Evolutionary conservation across 2,329 filamentous ascomycete genomes (phyloP).

Genomic region (Penicillium vulpinum): DNA sequence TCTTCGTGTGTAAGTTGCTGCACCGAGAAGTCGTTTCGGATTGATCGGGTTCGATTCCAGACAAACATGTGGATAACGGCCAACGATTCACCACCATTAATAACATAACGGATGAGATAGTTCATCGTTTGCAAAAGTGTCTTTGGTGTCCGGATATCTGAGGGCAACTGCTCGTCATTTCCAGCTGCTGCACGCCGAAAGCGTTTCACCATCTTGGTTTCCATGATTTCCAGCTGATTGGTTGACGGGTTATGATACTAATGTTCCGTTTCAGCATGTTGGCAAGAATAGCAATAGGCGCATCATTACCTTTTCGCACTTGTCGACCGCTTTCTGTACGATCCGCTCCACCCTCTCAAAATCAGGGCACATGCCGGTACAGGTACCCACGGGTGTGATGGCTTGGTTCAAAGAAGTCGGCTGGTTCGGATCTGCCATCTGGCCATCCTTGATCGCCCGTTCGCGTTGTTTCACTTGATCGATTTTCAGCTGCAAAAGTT

Average conservation of each 20-base stretch:
- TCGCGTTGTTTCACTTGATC: constrained; percentile 52
- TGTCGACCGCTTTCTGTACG: constrained; percentile 62
- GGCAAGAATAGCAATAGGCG: neutral
- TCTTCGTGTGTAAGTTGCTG: constrained; percentile 58
- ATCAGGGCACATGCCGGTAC: constrained; percentile 65
- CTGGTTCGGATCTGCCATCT: constrained; percentile 61
- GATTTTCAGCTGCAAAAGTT: constrained; percentile 47
- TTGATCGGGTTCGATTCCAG: constrained; percentile 65
- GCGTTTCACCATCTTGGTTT: constrained; percentile 61
- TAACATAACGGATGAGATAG: constrained; percentile 52
- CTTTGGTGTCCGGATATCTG: constrained; percentile 61
- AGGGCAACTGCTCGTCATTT: constrained; percentile 62
- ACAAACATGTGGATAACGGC: constrained; percentile 61
- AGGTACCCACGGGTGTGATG: constrained; percentile 62
- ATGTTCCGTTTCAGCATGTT: constrained; percentile 6
- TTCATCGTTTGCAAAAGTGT: constrained; percentile 50
- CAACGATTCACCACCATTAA: constrained; percentile 52
- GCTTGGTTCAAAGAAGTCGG: constrained; percentile 61
- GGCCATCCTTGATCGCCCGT: constrained; percentile 53
- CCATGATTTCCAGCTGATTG: constrained; percentile 35
- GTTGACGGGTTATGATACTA: constrained; percentile 40
- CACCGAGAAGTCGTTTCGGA: constrained; percentile 66
- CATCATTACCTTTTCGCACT: constrained; percentile 56
- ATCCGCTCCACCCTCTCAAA: constrained; percentile 63
- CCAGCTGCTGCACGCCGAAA: constrained; percentile 64